Base-by-base conservation (phyloP, 352 stramenopile species). In the Blastocystis sp. region DNA sequence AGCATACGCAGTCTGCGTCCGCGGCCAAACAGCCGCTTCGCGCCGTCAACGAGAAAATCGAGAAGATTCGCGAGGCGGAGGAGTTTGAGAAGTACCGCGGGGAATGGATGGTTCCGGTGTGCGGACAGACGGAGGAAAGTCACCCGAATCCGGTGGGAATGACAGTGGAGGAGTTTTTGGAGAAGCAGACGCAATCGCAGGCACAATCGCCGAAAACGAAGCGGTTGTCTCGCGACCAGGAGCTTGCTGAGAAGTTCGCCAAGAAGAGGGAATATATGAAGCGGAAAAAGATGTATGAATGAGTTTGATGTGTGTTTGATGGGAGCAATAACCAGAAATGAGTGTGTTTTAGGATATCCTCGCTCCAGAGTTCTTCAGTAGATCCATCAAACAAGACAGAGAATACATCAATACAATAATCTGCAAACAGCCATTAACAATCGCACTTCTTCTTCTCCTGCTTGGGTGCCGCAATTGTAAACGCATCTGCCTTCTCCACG, bases 391-490 rank as follows among this genome's bases (percentile, higher is more conserved):
- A 81, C 46, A 81, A 24, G 16, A 18, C 14, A 81, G 42, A 48
- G 9, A 57, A 16, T 65, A 63, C 48, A 64, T 61, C 46, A n/a
- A n/a, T 81, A 64, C 69, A 59, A 81, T n/a, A 54, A 61, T 40
- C 32, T 46, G 34, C 29, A 81, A 48, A 29, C 69, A 81, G 56
- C 53, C 69, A 64, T 85, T 85, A 85, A 73, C 75, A 85, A 57
- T 85, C 63, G 63, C 75, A 85, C 48, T 85, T 76, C 75, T 85
- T 85, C 21, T 85, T 51, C 14, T 72, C 59, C 57, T 76, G 57
- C 44, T 72, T 48, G 48, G 75, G 57, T 40, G 57, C 38, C 34
- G 57, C 63, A 85, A 85, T 85, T 21, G 59, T 42, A 48, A 85
- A 85, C 4, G 63, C 32, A 32, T 85, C 63, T 38, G 56, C 36